Evolutionary conservation across 345 rosid species (phyloP).

Genomic region (Erysimum cheiranthoides): DNA sequence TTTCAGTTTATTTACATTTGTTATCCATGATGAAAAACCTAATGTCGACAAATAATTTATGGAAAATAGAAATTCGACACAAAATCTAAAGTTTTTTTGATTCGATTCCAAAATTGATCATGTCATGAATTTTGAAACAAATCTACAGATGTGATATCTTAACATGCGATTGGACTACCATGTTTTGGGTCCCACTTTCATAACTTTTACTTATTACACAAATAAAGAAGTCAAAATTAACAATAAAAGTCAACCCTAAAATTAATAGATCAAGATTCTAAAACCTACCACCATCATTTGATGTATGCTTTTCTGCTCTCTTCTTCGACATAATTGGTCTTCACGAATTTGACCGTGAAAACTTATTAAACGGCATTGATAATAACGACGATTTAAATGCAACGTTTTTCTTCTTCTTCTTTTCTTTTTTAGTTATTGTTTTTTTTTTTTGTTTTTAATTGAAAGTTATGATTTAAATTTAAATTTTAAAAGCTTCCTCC

Average conservation of each 20-base stretch:
- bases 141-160: neutral
- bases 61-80: neutral
- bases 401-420: neutral
- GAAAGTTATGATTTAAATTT: too few relatives aligned
- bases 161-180: slow-evolving; percentile 7
- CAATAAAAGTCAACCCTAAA: slow-evolving; percentile 33
- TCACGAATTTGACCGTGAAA: slow-evolving; percentile 31
- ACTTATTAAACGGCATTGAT: slow-evolving; percentile 26
- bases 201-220: slow-evolving; percentile 15
- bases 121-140: slow-evolving; percentile 23
- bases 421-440: too few relatives aligned
- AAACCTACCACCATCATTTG: slow-evolving; percentile 29
- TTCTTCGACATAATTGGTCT: slow-evolving; percentile 39
- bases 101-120: slow-evolving; percentile 13
- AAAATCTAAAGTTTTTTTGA: neutral
- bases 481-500: too few relatives aligned
- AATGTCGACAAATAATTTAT: neutral
- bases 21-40: slow-evolving; percentile 2
- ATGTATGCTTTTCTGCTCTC: slow-evolving; percentile 35
- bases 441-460: neutral
- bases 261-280: slow-evolving; percentile 15
- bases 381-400: slow-evolving; percentile 34
- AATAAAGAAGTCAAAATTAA: slow-evolving; percentile 32
- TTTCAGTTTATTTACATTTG: slow-evolving; percentile 22
- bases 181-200: slow-evolving; percentile 12